Conservation (phyloP, 352 stramenopile species). For the Phytophthora citricola region DNA sequence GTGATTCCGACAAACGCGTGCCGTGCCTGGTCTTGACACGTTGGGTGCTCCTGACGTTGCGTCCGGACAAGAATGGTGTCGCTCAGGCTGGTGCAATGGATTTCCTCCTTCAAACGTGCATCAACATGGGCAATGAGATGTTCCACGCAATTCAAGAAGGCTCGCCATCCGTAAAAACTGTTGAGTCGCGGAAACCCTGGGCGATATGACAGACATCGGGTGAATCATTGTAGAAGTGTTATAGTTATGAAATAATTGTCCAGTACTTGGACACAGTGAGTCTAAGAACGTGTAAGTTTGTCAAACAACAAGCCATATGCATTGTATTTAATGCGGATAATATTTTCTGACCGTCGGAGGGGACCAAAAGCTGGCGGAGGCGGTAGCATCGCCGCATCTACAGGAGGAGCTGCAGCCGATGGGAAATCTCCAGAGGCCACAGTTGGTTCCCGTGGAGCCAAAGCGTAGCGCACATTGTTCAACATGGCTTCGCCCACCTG, state of each 20-base stretch:
- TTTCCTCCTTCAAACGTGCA: conserved; percentile 23
- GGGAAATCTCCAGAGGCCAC: conserved; percentile 18
- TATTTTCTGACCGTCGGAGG: conserved; percentile 15
- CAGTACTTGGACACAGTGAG: too few relatives aligned
- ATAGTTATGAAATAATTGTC: conserved; percentile 1
- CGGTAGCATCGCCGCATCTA: conserved; percentile 11
- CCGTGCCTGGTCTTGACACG: conserved; percentile 38
- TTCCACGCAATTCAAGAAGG: conserved; percentile 25
- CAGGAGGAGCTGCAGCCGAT: background rate
- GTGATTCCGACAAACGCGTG: conserved; percentile 11
- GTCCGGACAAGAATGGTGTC: conserved; percentile 22
- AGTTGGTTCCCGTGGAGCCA: conserved; percentile 15
- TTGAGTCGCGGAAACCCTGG: conserved; percentile 6
- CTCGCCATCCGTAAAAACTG: background rate
- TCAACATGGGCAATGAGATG: conserved; percentile 38
- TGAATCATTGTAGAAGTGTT: background rate
- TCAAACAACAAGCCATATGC: background rate
- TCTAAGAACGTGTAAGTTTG: too few relatives aligned
- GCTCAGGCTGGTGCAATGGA: conserved; percentile 25
- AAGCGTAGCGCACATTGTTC: conserved; percentile 38
- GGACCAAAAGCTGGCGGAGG: conserved; percentile 9
- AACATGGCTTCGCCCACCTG: conserved; percentile 44
- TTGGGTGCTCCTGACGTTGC: conserved; percentile 38
- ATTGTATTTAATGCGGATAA: conserved; percentile 15
- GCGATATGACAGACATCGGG: background rate